phyloP scores from a whole-genome alignment of 148 eudicot species.

The Limonium bicolor region DNA sequence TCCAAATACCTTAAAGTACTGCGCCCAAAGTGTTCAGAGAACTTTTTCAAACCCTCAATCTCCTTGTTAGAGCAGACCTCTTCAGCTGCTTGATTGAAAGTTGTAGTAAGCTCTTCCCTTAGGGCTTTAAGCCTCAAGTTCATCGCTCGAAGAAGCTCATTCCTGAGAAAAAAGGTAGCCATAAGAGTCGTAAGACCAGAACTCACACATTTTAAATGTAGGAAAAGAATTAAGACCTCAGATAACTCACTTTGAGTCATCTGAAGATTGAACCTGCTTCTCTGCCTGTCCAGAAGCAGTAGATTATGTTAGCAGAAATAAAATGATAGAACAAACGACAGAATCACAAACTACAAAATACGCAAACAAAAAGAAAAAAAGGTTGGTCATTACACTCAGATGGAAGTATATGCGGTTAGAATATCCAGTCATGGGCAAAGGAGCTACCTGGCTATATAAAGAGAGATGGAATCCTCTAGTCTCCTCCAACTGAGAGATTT shows the following conservation, averaged over 20 bases:
- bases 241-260: conserved; percentile 61
- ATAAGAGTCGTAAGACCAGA: too few relatives aligned
- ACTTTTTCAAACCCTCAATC: conserved; percentile 33
- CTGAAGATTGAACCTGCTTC: conserved; percentile 30
- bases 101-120: conserved; percentile 45
- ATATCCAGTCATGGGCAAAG: too few relatives aligned
- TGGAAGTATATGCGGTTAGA: too few relatives aligned
- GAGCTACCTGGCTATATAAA: conserved; percentile 59
- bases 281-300: conserved; percentile 32
- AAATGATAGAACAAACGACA: too few relatives aligned
- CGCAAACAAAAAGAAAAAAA: too few relatives aligned
- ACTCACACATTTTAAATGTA: conserved; percentile 1
- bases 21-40: conserved; percentile 58
- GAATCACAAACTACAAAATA: too few relatives aligned
- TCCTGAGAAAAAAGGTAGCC: conserved; percentile 38
- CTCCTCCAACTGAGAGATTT: conserved; percentile 78
- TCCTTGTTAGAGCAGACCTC: conserved; percentile 28
- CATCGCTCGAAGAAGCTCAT: conserved; percentile 84
- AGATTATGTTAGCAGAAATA: conserved; percentile 1
- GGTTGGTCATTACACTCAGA: too few relatives aligned
- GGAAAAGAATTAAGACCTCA: neutral
- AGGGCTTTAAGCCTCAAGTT: conserved; percentile 67
- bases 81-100: conserved; percentile 56
- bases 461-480: conserved; percentile 74
- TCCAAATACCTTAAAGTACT: conserved; percentile 45